A percentile compares a stretch with the other conserved stretches of the same genome.
These are phyloP conservation scores for Porodaedalea pini DNA, from an alignment of 1,284 basidiomycete species.

Conservation along the genomic window DNA sequence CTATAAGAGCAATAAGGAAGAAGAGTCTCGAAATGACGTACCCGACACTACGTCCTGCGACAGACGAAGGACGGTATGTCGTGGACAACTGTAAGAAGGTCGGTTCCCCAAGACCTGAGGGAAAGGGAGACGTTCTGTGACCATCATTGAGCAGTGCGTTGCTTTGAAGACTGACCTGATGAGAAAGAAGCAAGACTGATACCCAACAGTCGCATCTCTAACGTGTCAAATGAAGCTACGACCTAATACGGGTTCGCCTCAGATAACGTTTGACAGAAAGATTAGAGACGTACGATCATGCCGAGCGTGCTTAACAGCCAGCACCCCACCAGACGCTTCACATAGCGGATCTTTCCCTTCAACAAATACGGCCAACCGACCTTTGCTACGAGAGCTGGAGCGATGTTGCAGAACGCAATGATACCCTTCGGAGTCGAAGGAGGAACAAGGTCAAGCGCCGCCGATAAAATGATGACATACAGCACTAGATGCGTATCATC, in stretches of 20 bases:
- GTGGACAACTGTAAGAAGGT: constrained; percentile 95
- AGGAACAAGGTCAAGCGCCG: constrained; percentile 92
- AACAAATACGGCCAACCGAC: constrained; percentile 91
- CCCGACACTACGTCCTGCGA: constrained; percentile 72
- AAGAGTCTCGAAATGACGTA: constrained; percentile 30
- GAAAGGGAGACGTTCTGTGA: background rate
- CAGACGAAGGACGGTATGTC: constrained; percentile 65
- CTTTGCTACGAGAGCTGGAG: constrained; percentile 80
- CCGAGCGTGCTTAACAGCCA: constrained; percentile 70
- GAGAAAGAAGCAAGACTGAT: constrained; percentile 90
- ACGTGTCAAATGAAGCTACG: constrained; percentile 70
- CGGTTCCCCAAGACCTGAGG: constrained; percentile 81
- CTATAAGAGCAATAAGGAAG: background rate
- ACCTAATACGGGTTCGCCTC: constrained; percentile 45
- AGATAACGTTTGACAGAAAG: background rate
- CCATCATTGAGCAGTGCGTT: background rate
- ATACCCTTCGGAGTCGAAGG: constrained; percentile 89
- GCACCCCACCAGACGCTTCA: constrained; percentile 72
- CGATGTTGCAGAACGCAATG: constrained; percentile 89
- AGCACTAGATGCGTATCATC: constrained; percentile 49
- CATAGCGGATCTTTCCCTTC: constrained; percentile 79
- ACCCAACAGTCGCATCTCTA: constrained; percentile 76
- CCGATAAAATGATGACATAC: constrained; percentile 95
- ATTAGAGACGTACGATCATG: constrained; percentile 60
- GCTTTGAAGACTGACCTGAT: constrained; percentile 50